Percentiles rank a stretch among this genome's conserved stretches.
phyloP scores from a whole-genome alignment of 129 eudicot species.

The Chrysanthemum lavandulifolium region DNA sequence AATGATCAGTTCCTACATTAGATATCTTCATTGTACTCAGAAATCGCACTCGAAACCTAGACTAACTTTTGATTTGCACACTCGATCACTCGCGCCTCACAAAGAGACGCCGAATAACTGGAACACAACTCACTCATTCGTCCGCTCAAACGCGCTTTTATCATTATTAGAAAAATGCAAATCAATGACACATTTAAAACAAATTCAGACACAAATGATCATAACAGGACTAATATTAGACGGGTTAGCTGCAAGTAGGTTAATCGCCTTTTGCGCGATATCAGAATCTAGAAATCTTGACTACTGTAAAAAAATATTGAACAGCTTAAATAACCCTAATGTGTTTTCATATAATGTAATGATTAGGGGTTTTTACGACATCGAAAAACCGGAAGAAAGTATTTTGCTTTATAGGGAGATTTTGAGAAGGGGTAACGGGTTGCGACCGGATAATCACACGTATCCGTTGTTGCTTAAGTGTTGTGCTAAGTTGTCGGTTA shows the following conservation, averaged over 20 bases:
- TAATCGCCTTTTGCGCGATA: constrained; percentile 67
- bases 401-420: constrained; percentile 53
- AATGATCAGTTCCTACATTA: constrained; percentile 23
- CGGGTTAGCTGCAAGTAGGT: constrained; percentile 65
- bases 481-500: constrained; percentile 40
- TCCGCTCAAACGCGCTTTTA: constrained; percentile 59
- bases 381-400: constrained; percentile 38
- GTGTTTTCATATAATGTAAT: constrained; percentile 62
- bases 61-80: constrained; percentile 18
- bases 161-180: constrained; percentile 54
- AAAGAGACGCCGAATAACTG: constrained; percentile 51
- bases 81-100: constrained; percentile 41
- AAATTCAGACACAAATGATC: constrained; percentile 69
- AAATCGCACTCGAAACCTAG: constrained; percentile 19
- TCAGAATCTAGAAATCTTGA: constrained; percentile 43
- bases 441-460: constrained; percentile 63
- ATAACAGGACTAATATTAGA: constrained; percentile 51
- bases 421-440: constrained; percentile 26
- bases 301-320: constrained; percentile 40
- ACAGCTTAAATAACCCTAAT: constrained; percentile 30
- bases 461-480: constrained; percentile 68
- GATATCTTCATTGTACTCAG: constrained; percentile 20
- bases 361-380: constrained; percentile 49
- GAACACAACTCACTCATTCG: constrained; percentile 55
- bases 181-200: constrained; percentile 58